Evolutionary conservation across 192 early-diverging fungal genomes (phyloP).

Genomic region (Entomortierella parvispora): DNA sequence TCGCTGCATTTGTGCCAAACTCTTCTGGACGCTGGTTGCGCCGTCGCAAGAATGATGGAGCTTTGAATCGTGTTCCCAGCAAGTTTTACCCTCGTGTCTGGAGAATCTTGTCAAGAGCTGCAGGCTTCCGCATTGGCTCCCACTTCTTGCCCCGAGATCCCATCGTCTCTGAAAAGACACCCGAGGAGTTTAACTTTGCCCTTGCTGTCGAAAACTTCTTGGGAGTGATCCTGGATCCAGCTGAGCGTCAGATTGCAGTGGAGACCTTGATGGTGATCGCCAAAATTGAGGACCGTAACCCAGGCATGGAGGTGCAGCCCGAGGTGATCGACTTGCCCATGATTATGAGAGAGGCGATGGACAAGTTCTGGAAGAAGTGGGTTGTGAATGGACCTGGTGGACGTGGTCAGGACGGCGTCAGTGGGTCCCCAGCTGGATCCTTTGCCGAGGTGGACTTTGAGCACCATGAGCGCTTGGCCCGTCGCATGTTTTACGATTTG

Average conservation of each 20-base stretch:
- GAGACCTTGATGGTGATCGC: conserved; percentile 78
- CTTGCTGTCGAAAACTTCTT: conserved; percentile 80
- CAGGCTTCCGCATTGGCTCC: conserved; percentile 69
- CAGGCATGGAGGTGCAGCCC: conserved; percentile 60
- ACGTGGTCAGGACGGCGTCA: conserved; percentile 30
- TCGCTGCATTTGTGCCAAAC: conserved; percentile 57
- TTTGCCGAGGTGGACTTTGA: conserved; percentile 61
- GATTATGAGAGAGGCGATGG: conserved; percentile 74
- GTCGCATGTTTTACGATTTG: conserved; percentile 84
- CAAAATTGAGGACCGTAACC: conserved; percentile 71
- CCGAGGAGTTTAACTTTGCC: conserved; percentile 90
- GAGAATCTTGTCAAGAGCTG: conserved; percentile 70
- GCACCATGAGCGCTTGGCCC: conserved; percentile 68
- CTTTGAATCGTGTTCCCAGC: conserved; percentile 81
- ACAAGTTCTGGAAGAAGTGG: conserved; percentile 78
- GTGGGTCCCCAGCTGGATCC: background rate
- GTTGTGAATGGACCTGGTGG: conserved; percentile 53
- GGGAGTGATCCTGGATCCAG: conserved; percentile 78
- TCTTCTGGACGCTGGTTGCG: conserved; percentile 75
- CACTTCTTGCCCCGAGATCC: conserved; percentile 76
- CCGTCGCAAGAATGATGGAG: conserved; percentile 85
- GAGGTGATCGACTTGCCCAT: conserved; percentile 65
- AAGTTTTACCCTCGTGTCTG: conserved; percentile 85
- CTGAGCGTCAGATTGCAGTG: conserved; percentile 81
- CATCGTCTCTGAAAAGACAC: conserved; percentile 82